Base-by-base conservation (phyloP, 2,329 filamentous ascomycete genomes). In the Furcasterigmium furcatum region DNA sequence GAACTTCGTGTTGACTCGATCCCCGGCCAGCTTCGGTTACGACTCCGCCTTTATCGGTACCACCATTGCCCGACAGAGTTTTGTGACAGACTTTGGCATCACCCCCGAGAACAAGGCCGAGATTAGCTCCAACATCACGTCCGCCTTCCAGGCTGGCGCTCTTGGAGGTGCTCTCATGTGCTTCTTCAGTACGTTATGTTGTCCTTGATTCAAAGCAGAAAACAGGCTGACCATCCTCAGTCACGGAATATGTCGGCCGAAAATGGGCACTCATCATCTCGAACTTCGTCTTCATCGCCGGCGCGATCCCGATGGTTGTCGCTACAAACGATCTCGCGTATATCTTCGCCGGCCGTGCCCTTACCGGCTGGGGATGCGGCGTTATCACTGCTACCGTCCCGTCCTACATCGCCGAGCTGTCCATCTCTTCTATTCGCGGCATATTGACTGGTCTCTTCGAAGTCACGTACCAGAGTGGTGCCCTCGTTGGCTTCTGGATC, bases 371-470 rank as follows among this genome's bases (percentile, higher is more conserved):
- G 57, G 79, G 76, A 18, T 72, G 79, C 38, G 79, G 78, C n/a
- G 59, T 77, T 34, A 70, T 80, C 32, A 49, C 72, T 9, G 79
- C 77, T 55, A 77, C 75, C 6, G 77, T 85, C 3, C 82, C 81
- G 4, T 73, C 80, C 27, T 85, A 85, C 57, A 80, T 84, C 47
- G 77, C 80, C 9, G 82, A 85, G 57, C 74, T 79, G 44, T 79
- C 81, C 1, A 71, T 79, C 52, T 72, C 80, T 1, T 74, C 74
- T 3, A 80, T 75, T 44, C 73, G 82, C 54, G 80, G 80, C 53
- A 66, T 79, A 21, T 71, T 81, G 4, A 77, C 78, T 7, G 78
- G 78, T 13, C 58, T 79, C 22, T 77, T 70, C 52, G 68, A 72
- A 48, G 64, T 80, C 9, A 71, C 75, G 1, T 79, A 79, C 49